phyloP scores from a whole-genome alignment of 768 basidiomycete species.

The Glaciozyma antarctica region DNA sequence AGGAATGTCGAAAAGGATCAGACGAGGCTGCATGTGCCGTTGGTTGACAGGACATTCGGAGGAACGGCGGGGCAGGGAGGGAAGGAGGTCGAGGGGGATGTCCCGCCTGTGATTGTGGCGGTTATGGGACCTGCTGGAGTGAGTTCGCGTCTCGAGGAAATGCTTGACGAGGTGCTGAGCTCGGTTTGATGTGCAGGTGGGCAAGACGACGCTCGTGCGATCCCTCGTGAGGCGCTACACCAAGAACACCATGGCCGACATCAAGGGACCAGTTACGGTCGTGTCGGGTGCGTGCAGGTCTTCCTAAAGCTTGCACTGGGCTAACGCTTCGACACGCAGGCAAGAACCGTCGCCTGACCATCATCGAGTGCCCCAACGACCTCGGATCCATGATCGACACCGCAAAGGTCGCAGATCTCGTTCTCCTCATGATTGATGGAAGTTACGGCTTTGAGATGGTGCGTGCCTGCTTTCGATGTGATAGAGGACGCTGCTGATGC shows the following conservation, averaged over 20 bases:
- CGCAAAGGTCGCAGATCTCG: conserved; percentile 90
- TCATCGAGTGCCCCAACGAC: conserved; percentile 95
- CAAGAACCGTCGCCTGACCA: conserved; percentile 85
- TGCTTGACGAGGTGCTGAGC: neutral
- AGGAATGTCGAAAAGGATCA: conserved; percentile 89
- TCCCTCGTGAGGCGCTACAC: conserved; percentile 83
- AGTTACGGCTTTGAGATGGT: conserved; percentile 99
- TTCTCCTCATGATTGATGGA: conserved; percentile 93
- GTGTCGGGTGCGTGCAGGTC: conserved; percentile 50
- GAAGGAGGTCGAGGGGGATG: conserved; percentile 56
- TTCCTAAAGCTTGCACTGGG: neutral
- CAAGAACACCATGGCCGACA: conserved; percentile 81
- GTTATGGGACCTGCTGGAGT: conserved; percentile 91
- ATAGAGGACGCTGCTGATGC: neutral
- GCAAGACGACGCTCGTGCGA: conserved; percentile 88
- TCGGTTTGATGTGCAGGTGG: conserved; percentile 45
- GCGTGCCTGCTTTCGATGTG: neutral
- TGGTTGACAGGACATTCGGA: conserved; percentile 80
- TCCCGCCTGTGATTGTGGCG: conserved; percentile 88
- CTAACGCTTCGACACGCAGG: conserved; percentile 38
- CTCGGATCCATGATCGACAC: conserved; percentile 97
- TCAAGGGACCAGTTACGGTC: conserved; percentile 87
- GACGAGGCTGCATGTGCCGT: conserved; percentile 86
- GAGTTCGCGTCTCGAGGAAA: conserved; percentile 13
- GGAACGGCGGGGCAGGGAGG: conserved; percentile 40